These are phyloP conservation scores for Stephania yunnanensis DNA, from an alignment of 164 flowering plant species.

Conservation along the genomic window DNA sequence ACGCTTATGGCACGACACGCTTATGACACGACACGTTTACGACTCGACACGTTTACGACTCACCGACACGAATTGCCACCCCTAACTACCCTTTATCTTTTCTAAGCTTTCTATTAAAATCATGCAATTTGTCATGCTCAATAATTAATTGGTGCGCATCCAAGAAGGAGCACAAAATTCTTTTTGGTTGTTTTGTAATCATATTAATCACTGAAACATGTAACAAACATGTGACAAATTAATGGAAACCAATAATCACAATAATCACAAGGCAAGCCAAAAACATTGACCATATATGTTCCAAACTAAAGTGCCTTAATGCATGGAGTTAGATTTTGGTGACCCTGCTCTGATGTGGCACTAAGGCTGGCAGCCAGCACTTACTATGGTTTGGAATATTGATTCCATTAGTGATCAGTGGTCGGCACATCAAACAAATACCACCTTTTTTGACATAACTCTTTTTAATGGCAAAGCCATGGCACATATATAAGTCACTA, in stretches of 20 bases:
- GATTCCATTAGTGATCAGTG: neutral
- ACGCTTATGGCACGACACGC: no score
- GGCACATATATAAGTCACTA: neutral
- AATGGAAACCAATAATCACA: neutral
- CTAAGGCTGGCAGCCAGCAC: neutral
- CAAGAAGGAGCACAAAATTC: no score
- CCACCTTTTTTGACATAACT: neutral
- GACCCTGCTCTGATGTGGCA: neutral
- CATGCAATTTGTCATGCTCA: no score
- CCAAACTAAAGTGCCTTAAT: neutral
- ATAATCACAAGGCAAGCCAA: neutral
- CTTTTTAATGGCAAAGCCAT: neutral
- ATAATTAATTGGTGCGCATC: no score
- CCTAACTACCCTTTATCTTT: no score
- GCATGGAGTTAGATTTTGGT: neutral
- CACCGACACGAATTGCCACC: no score
- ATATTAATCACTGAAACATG: neutral
- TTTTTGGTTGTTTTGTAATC: no score
- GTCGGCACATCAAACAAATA: slow-evolving; percentile 10
- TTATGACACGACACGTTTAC: no score
- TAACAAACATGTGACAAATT: neutral
- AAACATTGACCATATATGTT: neutral
- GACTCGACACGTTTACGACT: no score
- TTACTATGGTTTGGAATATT: neutral
- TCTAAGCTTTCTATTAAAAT: no score